Evolutionary conservation across 2,329 filamentous ascomycete species (phyloP), one percentile per base, ranked within the genome.

Genomic region (Scopulariopsis brevicaulis): DNA sequence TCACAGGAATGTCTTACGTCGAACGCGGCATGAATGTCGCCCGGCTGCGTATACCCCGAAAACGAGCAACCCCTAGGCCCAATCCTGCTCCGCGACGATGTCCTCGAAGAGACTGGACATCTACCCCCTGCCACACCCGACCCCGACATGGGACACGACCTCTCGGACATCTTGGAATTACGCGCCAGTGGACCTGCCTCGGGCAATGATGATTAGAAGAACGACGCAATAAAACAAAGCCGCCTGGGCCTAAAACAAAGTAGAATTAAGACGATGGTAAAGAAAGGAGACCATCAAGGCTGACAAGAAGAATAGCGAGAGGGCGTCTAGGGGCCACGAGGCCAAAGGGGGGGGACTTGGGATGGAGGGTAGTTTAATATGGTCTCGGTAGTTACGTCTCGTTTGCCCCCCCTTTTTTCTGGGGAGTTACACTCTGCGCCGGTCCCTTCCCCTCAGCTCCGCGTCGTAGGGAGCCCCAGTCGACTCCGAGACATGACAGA

Each of bases 51-150:
- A 54, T 66, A 69, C 18, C 65, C 67, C 10, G 66, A 65, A 57
- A 70, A 70, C 25, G 68, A 66, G 60, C 69, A 70, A 43, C 68
- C 69, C 58, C 68, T 60, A 3, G 68, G 67, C 8, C 68, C 68
- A 32, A 59, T 56, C 15, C 65, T 61, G 24, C 57, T 62, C 4
- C 55, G 53, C 1, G 59, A 54, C 0, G 53, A 28, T 12, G 59
- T 57, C 12, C 58, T 46, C 15, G 56, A 58, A 24, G 34, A 35
- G 35, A 34, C 56, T 10, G 56, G 53, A 56, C 20, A 59, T 40
- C 66, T 65, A 43, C 68, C 69, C 43, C 59, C 59, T 53, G 64
- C 65, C n/a, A 61, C 62, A 4, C 60, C 25, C 0, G 67, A 69
- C 11, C 65, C 67, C n/a, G 68, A 69, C 14, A 69, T 64, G 6